These are phyloP conservation scores for Thinopyrum obtusiflorum DNA, from an alignment of 202 grass and related monocot species.

Conservation along the genomic window DNA sequence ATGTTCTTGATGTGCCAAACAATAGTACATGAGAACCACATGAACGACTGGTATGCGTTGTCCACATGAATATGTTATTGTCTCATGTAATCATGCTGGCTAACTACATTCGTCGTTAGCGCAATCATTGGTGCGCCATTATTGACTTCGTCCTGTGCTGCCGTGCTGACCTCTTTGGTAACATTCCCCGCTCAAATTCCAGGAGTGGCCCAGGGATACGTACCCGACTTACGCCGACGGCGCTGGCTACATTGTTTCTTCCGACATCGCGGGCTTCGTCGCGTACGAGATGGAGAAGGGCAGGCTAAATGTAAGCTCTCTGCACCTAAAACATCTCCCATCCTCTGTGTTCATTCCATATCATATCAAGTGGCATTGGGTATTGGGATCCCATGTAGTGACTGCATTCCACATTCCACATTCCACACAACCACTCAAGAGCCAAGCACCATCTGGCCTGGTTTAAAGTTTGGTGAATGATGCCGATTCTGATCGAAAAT, in stretches of 20 bases:
- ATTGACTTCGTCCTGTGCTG: constrained; percentile 24
- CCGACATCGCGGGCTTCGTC: constrained; percentile 63
- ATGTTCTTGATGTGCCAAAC: neutral
- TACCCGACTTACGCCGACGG: constrained; percentile 78
- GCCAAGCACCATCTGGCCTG: neutral
- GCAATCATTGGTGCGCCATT: constrained; percentile 11
- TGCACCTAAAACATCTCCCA: neutral
- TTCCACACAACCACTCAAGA: neutral
- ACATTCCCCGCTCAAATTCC: constrained; percentile 39
- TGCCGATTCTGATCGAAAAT: neutral
- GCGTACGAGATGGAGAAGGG: constrained; percentile 52
- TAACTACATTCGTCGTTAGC: neutral
- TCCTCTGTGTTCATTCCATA: neutral
- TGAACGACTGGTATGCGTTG: neutral
- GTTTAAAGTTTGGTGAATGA: too few species aligned
- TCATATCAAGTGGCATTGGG: neutral
- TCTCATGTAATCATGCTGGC: constrained; percentile 32
- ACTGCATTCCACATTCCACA: neutral
- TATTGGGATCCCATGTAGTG: neutral
- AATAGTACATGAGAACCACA: constrained; percentile 19
- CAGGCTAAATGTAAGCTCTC: constrained; percentile 50
- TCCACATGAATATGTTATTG: constrained; percentile 20
- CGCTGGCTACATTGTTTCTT: constrained; percentile 70
- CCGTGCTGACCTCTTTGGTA: constrained; percentile 27
- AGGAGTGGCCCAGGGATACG: constrained; percentile 68